A percentile compares a stretch with the other conserved stretches of the same genome.
These are phyloP conservation scores for Boletus pseudopeckii DNA, from an alignment of 768 basidiomycete species.

Conservation along the genomic window DNA sequence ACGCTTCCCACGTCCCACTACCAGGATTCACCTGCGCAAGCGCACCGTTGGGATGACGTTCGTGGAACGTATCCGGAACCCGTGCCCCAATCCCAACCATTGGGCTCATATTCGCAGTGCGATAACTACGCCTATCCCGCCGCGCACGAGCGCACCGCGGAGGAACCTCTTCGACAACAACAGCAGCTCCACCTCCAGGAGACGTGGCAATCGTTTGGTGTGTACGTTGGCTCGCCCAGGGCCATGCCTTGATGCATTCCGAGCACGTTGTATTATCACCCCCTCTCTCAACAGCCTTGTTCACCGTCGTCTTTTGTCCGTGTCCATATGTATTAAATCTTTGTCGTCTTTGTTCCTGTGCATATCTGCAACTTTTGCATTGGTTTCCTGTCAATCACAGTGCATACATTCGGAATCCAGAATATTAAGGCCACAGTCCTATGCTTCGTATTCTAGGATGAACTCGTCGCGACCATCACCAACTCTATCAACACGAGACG, in stretches of 20 bases:
- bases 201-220: conserved; percentile 69
- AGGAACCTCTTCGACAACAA: conserved; percentile 13
- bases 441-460: background rate
- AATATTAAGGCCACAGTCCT: background rate
- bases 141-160: background rate
- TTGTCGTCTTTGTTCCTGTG: too few species aligned
- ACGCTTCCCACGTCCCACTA: conserved; percentile 1
- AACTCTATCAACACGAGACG: background rate
- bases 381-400: background rate
- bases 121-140: background rate
- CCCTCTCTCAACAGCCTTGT: too few species aligned
- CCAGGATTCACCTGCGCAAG: conserved; percentile 9
- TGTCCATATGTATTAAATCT: too few species aligned
- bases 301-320: too few species aligned
- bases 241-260: background rate
- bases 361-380: background rate
- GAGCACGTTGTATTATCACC: too few species aligned
- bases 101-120: conserved; percentile 4
- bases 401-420: background rate
- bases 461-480: background rate
- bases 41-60: conserved; percentile 13
- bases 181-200: conserved; percentile 38
- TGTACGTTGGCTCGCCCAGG: conserved; percentile 39
- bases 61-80: conserved; percentile 5
- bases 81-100: background rate